Percentiles rank a stretch among this genome's conserved stretches.
phyloP scores from a whole-genome alignment of 306 rosid genomes.

The Bauhinia variegata region DNA sequence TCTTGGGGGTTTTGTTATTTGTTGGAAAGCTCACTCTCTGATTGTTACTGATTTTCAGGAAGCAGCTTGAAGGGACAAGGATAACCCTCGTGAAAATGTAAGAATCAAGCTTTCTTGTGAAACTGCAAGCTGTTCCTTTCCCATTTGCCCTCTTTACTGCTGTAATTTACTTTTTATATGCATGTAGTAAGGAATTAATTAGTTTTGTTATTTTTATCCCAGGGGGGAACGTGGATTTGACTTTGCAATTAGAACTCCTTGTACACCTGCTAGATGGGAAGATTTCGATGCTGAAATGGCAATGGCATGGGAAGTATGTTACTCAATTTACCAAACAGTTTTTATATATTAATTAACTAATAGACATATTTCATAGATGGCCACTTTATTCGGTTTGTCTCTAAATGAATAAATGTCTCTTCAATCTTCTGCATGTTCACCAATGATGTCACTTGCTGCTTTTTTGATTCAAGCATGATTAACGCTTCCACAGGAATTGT shows the following conservation, averaged over 20 bases:
- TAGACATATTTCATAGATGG: conserved; percentile 9
- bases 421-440: neutral
- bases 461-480: conserved; percentile 19
- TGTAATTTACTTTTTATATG: conserved; percentile 4
- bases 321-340: conserved; percentile 9
- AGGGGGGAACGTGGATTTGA: conserved; percentile 84
- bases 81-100: conserved; percentile 78
- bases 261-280: conserved; percentile 89
- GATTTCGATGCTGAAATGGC: conserved; percentile 92
- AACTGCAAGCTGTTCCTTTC: conserved; percentile 31
- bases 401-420: conserved; percentile 21
- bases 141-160: conserved; percentile 5
- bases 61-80: conserved; percentile 95
- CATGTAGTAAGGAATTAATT: conserved; percentile 23
- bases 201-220: neutral
- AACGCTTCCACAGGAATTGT: conserved; percentile 20
- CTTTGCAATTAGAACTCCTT: conserved; percentile 90
- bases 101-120: conserved; percentile 37
- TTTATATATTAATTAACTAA: conserved; percentile 22
- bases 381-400: conserved; percentile 17
- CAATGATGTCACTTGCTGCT: conserved; percentile 16
- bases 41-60: conserved; percentile 66
- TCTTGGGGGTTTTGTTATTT: conserved; percentile 25
- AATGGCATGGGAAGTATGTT: conserved; percentile 91
- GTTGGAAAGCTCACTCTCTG: conserved; percentile 41